Evolutionary conservation across 139 green algal species (phyloP).

Genomic region (Coccomyxa sp.): DNA sequence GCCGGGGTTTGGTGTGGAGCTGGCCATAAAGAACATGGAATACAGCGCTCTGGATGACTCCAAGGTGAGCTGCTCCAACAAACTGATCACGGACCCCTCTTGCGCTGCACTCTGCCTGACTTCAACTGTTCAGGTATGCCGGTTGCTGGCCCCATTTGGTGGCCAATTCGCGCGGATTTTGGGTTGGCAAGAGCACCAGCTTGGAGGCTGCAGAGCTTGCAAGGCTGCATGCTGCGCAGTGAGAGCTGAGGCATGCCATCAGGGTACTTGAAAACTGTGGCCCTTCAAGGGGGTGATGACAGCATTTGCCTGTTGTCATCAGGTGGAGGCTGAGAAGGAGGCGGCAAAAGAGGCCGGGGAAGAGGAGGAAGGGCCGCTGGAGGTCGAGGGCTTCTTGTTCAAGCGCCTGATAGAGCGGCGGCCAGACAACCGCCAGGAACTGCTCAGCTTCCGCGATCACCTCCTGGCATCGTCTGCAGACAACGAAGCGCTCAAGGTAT

Average conservation of each 20-base stretch:
- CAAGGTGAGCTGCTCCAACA: slow-evolving; percentile 23
- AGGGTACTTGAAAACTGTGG: too few relatives aligned
- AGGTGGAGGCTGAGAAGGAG: slow-evolving; percentile 12
- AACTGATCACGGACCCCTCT: not conserved
- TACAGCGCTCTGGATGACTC: slow-evolving; percentile 93
- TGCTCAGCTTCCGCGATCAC: slow-evolving; percentile 72
- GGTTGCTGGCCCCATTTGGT: too few relatives aligned
- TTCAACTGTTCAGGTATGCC: too few relatives aligned
- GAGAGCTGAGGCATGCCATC: too few relatives aligned
- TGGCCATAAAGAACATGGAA: slow-evolving; percentile 97
- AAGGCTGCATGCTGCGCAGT: too few relatives aligned
- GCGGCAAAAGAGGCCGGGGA: slow-evolving; percentile 4
- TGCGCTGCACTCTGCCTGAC: not conserved
- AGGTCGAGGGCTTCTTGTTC: slow-evolving; percentile 75
- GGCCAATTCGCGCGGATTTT: too few relatives aligned
- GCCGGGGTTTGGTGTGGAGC: slow-evolving; percentile 86
- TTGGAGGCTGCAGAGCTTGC: too few relatives aligned
- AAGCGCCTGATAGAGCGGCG: slow-evolving; percentile 48
- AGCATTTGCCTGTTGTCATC: too few relatives aligned
- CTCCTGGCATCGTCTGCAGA: slow-evolving; percentile 43
- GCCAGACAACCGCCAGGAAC: slow-evolving; percentile 57
- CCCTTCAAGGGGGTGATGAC: too few relatives aligned
- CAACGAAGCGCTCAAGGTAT: slow-evolving; percentile 62
- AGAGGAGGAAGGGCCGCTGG: slow-evolving; percentile 10
- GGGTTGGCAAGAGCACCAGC: too few relatives aligned